A percentile compares a stretch with the other conserved stretches of the same genome.
phyloP scores from a whole-genome alignment of 305 asterid species.

The Stenogyne calaminthoides region DNA sequence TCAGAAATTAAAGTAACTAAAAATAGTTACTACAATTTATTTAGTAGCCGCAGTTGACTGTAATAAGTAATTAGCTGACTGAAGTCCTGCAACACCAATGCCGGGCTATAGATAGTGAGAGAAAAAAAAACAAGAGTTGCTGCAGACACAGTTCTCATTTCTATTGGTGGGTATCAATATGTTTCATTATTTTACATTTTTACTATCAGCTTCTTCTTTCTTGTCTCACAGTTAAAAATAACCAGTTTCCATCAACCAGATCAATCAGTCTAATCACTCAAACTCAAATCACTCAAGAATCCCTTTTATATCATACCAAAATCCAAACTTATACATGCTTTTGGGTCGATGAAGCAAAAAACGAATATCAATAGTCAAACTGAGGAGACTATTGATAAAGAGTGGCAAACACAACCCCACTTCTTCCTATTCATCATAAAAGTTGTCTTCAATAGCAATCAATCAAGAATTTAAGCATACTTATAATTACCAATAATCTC shows the following conservation, averaged over 20 bases:
- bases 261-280: neutral
- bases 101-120: neutral
- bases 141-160: neutral
- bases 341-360: too few relatives aligned
- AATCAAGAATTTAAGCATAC: neutral
- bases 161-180: neutral
- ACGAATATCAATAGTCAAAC: neutral
- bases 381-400: neutral
- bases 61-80: neutral
- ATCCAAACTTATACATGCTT: too few relatives aligned
- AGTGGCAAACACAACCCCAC: neutral
- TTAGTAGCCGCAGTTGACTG: neutral
- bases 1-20: neutral
- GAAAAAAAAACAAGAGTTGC: neutral
- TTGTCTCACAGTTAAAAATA: neutral
- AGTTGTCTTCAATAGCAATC: neutral
- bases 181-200: neutral
- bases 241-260: neutral
- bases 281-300: neutral
- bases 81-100: neutral
- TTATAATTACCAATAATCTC: neutral
- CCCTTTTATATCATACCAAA: neutral
- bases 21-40: neutral
- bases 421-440: neutral
- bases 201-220: neutral